Conservation (phyloP, 176 grass and related monocot species). For the Carex kokanica region DNA sequence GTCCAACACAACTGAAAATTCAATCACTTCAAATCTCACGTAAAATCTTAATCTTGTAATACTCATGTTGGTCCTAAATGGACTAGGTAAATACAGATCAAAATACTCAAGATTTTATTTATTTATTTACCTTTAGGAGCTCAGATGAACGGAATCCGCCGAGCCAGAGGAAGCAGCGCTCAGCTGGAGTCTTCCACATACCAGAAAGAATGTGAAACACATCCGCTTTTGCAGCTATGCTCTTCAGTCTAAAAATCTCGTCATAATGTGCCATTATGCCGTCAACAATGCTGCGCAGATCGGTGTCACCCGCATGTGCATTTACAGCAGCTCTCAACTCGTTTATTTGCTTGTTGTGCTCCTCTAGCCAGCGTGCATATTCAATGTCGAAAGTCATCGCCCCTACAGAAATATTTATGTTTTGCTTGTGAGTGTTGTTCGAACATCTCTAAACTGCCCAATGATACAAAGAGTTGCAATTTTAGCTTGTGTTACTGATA, state of each 20-base stretch:
- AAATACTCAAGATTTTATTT: background rate
- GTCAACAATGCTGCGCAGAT: conserved; percentile 68
- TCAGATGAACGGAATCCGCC: conserved; percentile 92
- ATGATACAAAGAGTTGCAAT: conserved; percentile 3
- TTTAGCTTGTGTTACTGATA: conserved; percentile 19
- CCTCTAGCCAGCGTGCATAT: conserved; percentile 85
- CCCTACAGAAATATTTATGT: conserved; percentile 36
- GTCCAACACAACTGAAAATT: background rate
- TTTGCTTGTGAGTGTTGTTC: background rate
- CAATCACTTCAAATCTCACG: background rate
- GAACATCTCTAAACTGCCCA: background rate
- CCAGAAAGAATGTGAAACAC: conserved; percentile 97
- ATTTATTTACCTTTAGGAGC: conserved; percentile 63
- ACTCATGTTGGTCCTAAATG: background rate
- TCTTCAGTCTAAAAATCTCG: conserved; percentile 90
- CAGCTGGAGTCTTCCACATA: conserved; percentile 98
- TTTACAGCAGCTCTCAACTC: conserved; percentile 89
- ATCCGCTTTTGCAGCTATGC: conserved; percentile 71
- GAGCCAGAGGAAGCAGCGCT: conserved; percentile 94
- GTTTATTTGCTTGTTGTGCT: conserved; percentile 91
- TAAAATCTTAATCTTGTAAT: background rate
- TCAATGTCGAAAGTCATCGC: conserved; percentile 88
- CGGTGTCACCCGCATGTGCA: conserved; percentile 83
- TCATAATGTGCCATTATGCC: conserved; percentile 87
- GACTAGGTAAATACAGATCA: background rate